phyloP scores from a whole-genome alignment of 495 filamentous ascomycete species.

The Cercophora newfieldiana region DNA sequence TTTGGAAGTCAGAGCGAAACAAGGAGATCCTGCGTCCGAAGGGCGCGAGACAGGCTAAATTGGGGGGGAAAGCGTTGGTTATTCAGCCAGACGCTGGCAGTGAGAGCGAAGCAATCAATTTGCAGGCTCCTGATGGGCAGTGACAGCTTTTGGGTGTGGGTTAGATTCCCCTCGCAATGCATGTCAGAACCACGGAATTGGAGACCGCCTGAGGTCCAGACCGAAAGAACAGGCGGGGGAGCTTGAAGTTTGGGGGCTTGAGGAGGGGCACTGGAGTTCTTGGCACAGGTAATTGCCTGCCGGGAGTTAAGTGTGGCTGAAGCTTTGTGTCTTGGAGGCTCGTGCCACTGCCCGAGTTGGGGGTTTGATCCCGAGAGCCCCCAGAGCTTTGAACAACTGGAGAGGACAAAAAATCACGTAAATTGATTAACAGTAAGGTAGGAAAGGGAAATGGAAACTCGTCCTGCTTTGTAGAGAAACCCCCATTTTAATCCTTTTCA shows the following conservation, averaged over 20 bases:
- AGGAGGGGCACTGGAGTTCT: background rate
- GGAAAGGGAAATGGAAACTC: too few relatives aligned
- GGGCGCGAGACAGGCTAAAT: constrained; percentile 12
- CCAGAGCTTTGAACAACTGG: too few relatives aligned
- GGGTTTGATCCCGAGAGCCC: too few relatives aligned
- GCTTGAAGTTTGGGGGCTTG: background rate
- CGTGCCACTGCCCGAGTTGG: too few relatives aligned
- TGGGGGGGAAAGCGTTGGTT: background rate
- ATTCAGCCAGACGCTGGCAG: constrained; percentile 7
- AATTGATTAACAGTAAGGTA: too few relatives aligned
- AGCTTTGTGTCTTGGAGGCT: background rate
- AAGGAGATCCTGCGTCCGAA: constrained; percentile 16
- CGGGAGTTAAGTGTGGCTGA: background rate
- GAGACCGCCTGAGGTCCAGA: background rate
- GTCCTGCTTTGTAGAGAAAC: too few relatives aligned
- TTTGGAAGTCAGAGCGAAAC: background rate
- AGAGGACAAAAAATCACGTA: too few relatives aligned
- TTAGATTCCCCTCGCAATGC: constrained; percentile 8
- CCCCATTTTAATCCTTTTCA: too few relatives aligned
- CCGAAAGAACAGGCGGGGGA: background rate
- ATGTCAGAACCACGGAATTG: constrained; percentile 4
- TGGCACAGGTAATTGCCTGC: background rate
- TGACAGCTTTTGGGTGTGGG: constrained; percentile 2
- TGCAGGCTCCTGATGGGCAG: background rate
- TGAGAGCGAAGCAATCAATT: constrained; percentile 7